Percentiles rank a stretch among this genome's conserved stretches.
phyloP scores from a whole-genome alignment of 2,329 filamentous ascomycete genomes.

The Xylariaceae sp. region DNA sequence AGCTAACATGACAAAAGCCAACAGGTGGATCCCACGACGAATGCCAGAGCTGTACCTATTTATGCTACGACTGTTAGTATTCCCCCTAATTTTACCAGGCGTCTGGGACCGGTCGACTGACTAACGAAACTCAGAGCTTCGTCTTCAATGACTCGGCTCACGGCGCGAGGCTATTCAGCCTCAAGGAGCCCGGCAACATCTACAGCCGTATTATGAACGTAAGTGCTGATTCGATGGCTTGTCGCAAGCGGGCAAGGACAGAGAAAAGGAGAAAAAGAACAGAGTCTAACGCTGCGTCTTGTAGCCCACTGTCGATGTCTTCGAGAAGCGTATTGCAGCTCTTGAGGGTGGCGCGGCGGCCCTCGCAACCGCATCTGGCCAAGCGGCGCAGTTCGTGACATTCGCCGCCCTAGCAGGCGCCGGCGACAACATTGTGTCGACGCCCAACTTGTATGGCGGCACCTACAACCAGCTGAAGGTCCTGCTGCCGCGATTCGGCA shows the following conservation, averaged over 20 bases:
- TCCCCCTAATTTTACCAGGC: neutral
- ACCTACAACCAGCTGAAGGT: conserved; percentile 99
- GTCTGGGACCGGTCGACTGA: neutral
- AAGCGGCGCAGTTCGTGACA: conserved; percentile 88
- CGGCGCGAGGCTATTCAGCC: conserved; percentile 87
- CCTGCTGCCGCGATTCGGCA: conserved; percentile 77
- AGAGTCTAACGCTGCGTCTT: neutral
- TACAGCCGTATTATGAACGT: conserved; percentile 97
- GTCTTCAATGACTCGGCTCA: conserved; percentile 96
- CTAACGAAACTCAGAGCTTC: conserved; percentile 59
- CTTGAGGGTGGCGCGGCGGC: conserved; percentile 88
- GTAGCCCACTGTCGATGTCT: conserved; percentile 87
- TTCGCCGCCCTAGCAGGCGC: conserved; percentile 77
- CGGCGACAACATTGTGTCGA: conserved; percentile 91
- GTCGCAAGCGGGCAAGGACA: neutral
- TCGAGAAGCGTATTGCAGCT: conserved; percentile 94
- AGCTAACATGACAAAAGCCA: conserved; percentile 52
- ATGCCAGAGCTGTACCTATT: conserved; percentile 88
- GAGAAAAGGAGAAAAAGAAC: neutral
- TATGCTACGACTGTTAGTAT: conserved; percentile 73
- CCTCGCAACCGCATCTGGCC: conserved; percentile 78
- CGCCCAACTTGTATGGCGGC: conserved; percentile 86
- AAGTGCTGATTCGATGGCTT: conserved; percentile 10
- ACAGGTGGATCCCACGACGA: conserved; percentile 73
- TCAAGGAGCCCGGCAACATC: conserved; percentile 97